phyloP scores from a whole-genome alignment of 2,329 filamentous ascomycete species.

The Sarocladiaceae sp. region DNA sequence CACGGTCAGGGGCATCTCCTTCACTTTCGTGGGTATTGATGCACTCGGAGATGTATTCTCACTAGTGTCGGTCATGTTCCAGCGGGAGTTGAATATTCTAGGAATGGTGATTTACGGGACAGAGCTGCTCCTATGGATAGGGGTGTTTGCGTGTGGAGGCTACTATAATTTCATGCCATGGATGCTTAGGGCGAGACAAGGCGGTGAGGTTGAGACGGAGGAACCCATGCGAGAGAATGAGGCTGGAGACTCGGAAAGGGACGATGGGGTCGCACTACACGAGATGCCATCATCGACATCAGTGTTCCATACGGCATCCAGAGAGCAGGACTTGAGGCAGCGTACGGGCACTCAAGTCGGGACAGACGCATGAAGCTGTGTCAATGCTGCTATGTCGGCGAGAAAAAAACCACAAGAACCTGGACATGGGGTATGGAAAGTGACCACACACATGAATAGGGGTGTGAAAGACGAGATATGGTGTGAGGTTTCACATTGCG shows the following conservation, averaged over 20 bases:
- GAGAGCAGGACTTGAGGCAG: neutral
- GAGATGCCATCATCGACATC: slow-evolving; percentile 54
- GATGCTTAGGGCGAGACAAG: slow-evolving; percentile 24
- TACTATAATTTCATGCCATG: slow-evolving; percentile 60
- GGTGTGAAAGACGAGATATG: no score
- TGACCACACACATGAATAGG: no score
- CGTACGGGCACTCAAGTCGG: neutral
- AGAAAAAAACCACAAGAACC: no score
- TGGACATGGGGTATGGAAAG: no score
- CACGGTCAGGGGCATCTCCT: slow-evolving; percentile 64
- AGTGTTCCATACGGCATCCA: slow-evolving; percentile 50
- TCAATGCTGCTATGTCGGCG: no score
- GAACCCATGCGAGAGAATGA: neutral
- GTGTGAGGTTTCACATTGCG: no score
- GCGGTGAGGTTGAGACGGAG: neutral
- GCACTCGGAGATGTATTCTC: slow-evolving; percentile 63
- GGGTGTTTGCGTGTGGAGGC: slow-evolving; percentile 20
- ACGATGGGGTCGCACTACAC: slow-evolving; percentile 31
- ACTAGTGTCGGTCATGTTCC: slow-evolving; percentile 57
- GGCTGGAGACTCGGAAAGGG: slow-evolving; percentile 2
- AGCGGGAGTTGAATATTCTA: slow-evolving; percentile 50
- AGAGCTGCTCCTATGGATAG: slow-evolving; percentile 60
- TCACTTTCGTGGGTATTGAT: slow-evolving; percentile 65
- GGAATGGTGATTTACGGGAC: slow-evolving; percentile 62
- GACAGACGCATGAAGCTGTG: no score